Conservation (phyloP, 2,329 filamentous ascomycete species). For the Penicillium sp. region DNA sequence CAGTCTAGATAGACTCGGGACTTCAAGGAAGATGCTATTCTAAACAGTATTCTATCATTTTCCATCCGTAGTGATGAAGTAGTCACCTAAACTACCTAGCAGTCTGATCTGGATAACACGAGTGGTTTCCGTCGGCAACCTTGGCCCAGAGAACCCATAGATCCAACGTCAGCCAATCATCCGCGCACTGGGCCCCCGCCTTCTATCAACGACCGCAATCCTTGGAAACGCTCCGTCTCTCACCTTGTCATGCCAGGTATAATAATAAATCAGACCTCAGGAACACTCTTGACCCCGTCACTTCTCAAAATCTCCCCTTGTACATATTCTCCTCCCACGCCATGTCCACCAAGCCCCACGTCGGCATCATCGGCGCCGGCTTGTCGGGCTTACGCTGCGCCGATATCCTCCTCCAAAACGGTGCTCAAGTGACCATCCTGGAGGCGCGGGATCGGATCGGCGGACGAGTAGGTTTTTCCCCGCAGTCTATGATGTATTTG, state of each 20-base stretch:
- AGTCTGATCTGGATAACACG: too few relatives aligned
- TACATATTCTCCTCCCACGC: background rate
- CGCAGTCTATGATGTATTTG: background rate
- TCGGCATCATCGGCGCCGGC: conserved; percentile 64
- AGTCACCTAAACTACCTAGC: background rate
- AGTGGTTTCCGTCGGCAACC: background rate
- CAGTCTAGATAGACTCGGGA: background rate
- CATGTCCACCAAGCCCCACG: conserved; percentile 47
- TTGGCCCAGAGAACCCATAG: conserved; percentile 2
- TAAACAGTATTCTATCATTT: background rate
- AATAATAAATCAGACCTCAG: background rate
- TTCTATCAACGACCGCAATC: conserved; percentile 11
- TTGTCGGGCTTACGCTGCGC: conserved; percentile 62
- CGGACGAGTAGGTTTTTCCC: conserved; percentile 51
- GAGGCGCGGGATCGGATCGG: conserved; percentile 62
- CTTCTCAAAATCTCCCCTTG: background rate
- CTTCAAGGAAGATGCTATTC: background rate
- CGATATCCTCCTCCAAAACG: conserved; percentile 58
- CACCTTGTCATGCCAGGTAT: background rate
- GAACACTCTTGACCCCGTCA: too few relatives aligned
- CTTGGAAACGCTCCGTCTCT: background rate
- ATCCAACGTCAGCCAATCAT: conserved; percentile 21
- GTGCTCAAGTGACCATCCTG: conserved; percentile 59
- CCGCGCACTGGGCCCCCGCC: conserved; percentile 9
- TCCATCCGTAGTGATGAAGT: background rate